phyloP scores from a whole-genome alignment of 2,329 filamentous ascomycete genomes.

The Bipolaris gigantea region DNA sequence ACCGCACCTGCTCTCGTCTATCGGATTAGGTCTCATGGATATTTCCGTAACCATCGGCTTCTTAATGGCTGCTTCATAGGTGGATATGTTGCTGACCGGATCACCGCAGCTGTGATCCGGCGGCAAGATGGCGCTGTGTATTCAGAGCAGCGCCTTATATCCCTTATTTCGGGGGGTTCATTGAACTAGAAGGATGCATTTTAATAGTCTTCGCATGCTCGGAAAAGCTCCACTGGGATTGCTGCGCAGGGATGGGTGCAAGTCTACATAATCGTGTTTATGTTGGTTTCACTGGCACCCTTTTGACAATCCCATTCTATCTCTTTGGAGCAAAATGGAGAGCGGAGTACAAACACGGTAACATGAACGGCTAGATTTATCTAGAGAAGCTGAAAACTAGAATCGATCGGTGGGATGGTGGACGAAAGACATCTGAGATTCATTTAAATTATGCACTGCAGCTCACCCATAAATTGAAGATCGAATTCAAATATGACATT shows the following conservation, averaged over 20 bases:
- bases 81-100: constrained; percentile 9
- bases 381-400: neutral
- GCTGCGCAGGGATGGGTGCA: constrained; percentile 4
- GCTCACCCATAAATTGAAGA: neutral
- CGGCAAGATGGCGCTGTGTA: constrained; percentile 7
- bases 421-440: neutral
- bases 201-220: constrained; percentile 9
- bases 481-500: neutral
- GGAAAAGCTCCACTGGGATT: constrained; percentile 10
- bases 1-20: constrained; percentile 11
- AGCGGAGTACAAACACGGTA: neutral
- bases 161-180: constrained; percentile 5
- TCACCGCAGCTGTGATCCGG: constrained; percentile 11
- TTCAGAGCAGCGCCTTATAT: constrained; percentile 9
- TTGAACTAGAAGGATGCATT: constrained; percentile 8
- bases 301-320: constrained; percentile 4
- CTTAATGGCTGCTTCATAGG: constrained; percentile 10
- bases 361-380: neutral
- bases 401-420: neutral
- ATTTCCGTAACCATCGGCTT: constrained; percentile 12
- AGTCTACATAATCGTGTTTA: constrained; percentile 12
- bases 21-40: constrained; percentile 9
- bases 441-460: neutral
- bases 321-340: constrained; percentile 7
- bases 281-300: constrained; percentile 7